Evolutionary conservation across 306 rosid genomes (phyloP), one percentile per base, ranked within the genome.

Genomic region (Corylus heterophylla): DNA sequence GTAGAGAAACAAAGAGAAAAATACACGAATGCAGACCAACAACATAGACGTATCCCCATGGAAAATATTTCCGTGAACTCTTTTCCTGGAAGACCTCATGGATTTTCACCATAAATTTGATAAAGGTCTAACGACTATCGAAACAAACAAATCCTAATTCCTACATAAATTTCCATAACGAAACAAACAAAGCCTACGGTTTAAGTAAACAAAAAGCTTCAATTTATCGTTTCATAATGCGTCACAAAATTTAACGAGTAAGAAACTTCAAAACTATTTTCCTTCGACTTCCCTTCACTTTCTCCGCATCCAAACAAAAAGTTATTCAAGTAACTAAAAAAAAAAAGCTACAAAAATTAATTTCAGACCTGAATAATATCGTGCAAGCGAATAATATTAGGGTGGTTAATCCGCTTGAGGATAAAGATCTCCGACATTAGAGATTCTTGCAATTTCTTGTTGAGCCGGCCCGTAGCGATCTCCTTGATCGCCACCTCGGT

Each of bases 401-500:
- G 96, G 76, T 96, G 99, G 56, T 84, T 86, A 86, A 93, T 91
- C 85, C 78, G 83, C 89, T 91, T 89, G 85, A 96, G 81, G 83
- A 96, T 96, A 45, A 72, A 80, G 86, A 96, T 93, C 92, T 96
- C 99, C 1, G 97, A 91, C 97, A 96, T 88, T 27, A 96, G 88
- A 62, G 97, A 91, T 47, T 96, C 99, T 77, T 87, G 97, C 89
- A 96, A 78, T 88, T 96, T 96, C 85, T 91, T 89, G 78, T 89
- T 93, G 71, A 96, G 97, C 69, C 93, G 85, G 10, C 78, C 78
- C 79, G 86, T 96, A 45, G 89, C 90, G 80, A 96, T 96, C 86
- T 96, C 99, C 86, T 96, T 96, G 52, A 93, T 96, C 66, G 99
- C 99, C 69, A 96, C 99, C 84, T 96, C 99, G 12, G 98, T 91